Base-by-base conservation (phyloP, 495 filamentous ascomycete species). In the Xylaria venustula region DNA sequence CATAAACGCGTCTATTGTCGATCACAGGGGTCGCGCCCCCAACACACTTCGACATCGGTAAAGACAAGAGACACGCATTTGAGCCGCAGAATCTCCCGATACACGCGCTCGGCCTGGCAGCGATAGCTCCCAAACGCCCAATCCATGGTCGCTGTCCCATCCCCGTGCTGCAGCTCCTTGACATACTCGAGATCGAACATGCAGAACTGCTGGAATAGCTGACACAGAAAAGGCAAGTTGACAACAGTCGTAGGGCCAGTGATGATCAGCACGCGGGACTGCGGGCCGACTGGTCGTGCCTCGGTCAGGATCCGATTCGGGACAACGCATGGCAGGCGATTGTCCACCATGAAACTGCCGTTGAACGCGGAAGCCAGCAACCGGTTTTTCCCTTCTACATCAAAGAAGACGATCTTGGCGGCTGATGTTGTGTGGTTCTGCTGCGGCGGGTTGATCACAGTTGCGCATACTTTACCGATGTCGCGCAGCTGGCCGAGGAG, bases 51-150 rank as follows among this genome's bases (percentile, higher is more conserved):
- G n/a, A 47, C 30, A 34, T 34, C n/a, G n/a, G n/a, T n/a, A n/a
- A n/a, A n/a, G n/a, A n/a, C n/a, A 11, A 46, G n/a, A n/a, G 15
- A 37, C 53, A 56, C 9, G 19, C 17, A 19, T 26, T 19, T 23
- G 19, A 34, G 37, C 53, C 17, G 26, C 40, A 56, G 44, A 2
- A 15, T 11, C 2, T 23, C 12, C n/a, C n/a, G n/a, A 17, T 36
- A 37, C 20, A 48, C 30, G 3, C 46, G 34, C 61, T 77, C 72
- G 6, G 75, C 67, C 67, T 80, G 77, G 63, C 76, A 75, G 8
- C 73, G 71, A 25, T 67, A 79, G 32, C 75, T 77, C 1, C 73
- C 78, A 48, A 80, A 79, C 1, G 72, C 70, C 59, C 72, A 75
- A 65, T 40, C 47, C 51, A 41, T 52, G 9, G 26, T 44, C 32